Percentiles rank a stretch among this genome's conserved stretches.
Conservation (phyloP, 2,329 filamentous ascomycete species). For the Fusarium sp. region DNA sequence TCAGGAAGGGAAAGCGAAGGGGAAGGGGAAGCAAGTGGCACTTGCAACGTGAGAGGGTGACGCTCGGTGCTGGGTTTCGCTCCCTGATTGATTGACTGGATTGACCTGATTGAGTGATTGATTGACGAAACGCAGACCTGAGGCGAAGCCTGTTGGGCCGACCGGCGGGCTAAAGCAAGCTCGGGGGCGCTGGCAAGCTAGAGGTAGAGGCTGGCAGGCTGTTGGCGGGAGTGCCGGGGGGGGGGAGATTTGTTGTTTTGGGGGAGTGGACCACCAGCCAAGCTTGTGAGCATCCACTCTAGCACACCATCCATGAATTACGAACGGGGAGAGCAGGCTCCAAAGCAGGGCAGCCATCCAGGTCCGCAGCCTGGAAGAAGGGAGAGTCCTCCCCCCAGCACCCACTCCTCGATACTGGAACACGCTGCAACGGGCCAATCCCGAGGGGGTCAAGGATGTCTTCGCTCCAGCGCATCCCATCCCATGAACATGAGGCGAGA, state of each 20-base stretch:
- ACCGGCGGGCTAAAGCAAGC: slow-evolving; percentile 31
- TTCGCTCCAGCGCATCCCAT: neutral
- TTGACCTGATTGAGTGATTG: slow-evolving; percentile 40
- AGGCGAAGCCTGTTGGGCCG: slow-evolving; percentile 43
- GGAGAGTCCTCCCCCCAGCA: neutral
- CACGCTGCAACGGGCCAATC: neutral
- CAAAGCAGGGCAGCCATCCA: slow-evolving; percentile 14
- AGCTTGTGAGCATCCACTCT: slow-evolving; percentile 25
- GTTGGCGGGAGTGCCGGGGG: slow-evolving; percentile 32
- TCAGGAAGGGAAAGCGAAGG: slow-evolving; percentile 11
- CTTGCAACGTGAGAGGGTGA: slow-evolving; percentile 32
- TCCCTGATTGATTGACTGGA: slow-evolving; percentile 41
- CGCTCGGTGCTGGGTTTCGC: slow-evolving; percentile 35
- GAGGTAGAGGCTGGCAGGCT: neutral
- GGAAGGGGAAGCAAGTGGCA: slow-evolving; percentile 37
- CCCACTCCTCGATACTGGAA: neutral
- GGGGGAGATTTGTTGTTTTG: slow-evolving; percentile 29
- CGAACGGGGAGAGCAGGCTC: slow-evolving; percentile 2
- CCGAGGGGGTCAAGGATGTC: neutral
- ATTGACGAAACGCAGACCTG: slow-evolving; percentile 42
- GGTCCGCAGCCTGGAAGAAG: slow-evolving; percentile 7
- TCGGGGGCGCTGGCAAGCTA: slow-evolving; percentile 17
- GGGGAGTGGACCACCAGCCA: slow-evolving; percentile 34
- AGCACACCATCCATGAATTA: slow-evolving; percentile 16
- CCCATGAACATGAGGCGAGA: slow-evolving; percentile 6